These are phyloP conservation scores for Calocybe cyanea DNA, from an alignment of 768 basidiomycete genomes.

Conservation along the genomic window DNA sequence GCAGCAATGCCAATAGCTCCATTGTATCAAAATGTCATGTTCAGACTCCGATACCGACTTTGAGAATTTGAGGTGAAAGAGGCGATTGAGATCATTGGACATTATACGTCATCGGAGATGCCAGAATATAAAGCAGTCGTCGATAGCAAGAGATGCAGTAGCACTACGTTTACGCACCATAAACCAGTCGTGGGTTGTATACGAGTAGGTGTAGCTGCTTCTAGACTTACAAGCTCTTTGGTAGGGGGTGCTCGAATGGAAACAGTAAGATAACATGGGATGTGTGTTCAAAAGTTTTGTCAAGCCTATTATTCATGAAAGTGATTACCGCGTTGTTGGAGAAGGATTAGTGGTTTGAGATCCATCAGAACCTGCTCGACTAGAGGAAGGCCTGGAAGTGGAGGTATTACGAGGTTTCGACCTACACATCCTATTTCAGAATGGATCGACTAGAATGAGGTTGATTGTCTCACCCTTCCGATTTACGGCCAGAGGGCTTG, in stretches of 20 bases:
- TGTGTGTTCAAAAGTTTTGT: neutral
- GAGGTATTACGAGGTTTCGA: constrained; percentile 26
- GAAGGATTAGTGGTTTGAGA: constrained; percentile 12
- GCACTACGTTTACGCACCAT: constrained; percentile 6
- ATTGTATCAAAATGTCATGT: no score
- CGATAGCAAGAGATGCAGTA: constrained; percentile 5
- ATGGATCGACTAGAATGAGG: neutral
- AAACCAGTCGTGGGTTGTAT: constrained; percentile 13
- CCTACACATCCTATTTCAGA: constrained; percentile 7
- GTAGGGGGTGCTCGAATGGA: constrained; percentile 1
- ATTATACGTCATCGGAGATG: no score
- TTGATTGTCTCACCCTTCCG: constrained; percentile 40
- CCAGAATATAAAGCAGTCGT: neutral
- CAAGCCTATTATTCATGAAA: neutral
- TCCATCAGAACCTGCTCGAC: constrained; percentile 12
- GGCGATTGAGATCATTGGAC: no score
- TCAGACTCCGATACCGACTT: no score
- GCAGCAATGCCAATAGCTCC: no score
- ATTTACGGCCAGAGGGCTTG: constrained; percentile 36
- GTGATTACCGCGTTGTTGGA: constrained; percentile 10
- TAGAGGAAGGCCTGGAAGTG: constrained; percentile 18
- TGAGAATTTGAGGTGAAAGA: no score
- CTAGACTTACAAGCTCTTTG: neutral
- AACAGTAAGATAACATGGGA: neutral
- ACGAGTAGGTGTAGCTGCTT: constrained; percentile 7